A percentile compares a stretch with the other conserved stretches of the same genome.
Evolutionary conservation across 1,284 basidiomycete species (phyloP).

Genomic region (Mycosarcoma mackinlayi): DNA sequence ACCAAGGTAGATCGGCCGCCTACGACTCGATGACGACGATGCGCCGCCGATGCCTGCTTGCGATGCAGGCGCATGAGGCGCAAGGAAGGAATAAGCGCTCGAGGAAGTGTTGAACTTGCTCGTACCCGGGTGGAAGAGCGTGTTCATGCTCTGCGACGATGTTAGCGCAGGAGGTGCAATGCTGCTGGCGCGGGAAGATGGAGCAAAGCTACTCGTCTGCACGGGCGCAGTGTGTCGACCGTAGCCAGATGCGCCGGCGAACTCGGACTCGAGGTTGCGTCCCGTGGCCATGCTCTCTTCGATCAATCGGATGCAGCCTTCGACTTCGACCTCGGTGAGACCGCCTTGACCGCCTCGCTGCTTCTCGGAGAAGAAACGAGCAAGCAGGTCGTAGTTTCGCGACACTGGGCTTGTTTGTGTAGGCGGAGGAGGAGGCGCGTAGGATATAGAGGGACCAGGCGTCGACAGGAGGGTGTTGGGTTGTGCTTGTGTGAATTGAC

Average conservation of each 20-base stretch:
- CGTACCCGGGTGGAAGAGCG: conserved; percentile 43
- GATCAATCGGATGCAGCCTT: conserved; percentile 55
- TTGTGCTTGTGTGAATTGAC: conserved; percentile 15
- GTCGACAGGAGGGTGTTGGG: conserved; percentile 5
- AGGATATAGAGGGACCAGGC: conserved; percentile 17
- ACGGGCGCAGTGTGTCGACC: conserved; percentile 4
- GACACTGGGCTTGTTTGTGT: conserved; percentile 46
- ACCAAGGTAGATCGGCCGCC: conserved; percentile 46
- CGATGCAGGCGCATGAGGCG: conserved; percentile 31
- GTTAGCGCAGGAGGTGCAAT: conserved; percentile 32
- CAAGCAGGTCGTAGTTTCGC: conserved; percentile 57
- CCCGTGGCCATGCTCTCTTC: conserved; percentile 51
- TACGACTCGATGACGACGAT: conserved; percentile 11
- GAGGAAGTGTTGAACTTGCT: conserved; percentile 29
- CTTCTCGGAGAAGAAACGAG: conserved; percentile 59
- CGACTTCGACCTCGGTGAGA: conserved; percentile 55
- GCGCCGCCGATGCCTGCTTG: conserved; percentile 7
- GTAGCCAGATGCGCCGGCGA: conserved; percentile 7
- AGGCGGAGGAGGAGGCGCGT: conserved; percentile 2
- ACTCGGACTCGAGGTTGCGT: conserved; percentile 45
- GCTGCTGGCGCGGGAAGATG: conserved; percentile 40
- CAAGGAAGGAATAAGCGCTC: conserved; percentile 42
- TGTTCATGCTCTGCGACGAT: conserved; percentile 29
- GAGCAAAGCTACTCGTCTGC: conserved; percentile 13
- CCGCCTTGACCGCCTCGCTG: conserved; percentile 41